Evolutionary conservation across 768 basidiomycete species (phyloP), one percentile per base, ranked within the genome.

Genomic region (Amanita inopinata): DNA sequence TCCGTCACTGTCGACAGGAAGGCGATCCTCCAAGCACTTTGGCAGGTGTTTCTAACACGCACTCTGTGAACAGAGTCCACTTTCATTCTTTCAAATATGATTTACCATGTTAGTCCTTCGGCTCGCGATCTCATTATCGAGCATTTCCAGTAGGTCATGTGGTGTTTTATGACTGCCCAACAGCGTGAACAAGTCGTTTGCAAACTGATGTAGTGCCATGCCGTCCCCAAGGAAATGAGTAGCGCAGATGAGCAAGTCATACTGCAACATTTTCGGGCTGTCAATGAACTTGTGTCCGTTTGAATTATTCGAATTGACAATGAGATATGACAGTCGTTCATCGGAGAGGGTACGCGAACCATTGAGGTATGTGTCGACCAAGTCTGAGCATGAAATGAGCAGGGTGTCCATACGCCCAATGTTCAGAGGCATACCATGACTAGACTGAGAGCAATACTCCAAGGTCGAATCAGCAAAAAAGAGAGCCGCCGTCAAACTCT

Each of bases 181-280:
- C 2, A 90, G 62, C 12, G 62, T 58, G 56, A 89, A 82, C 54
- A 90, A 78, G 50, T 89, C 83, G 56, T 87, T 86, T 18, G 83
- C 84, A 48, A 82, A 83, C 46, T 74, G 70, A 59, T 90, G 86
- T 12, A 90, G 67, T 1, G 86, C 83, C 80, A 89, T 88, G 15
- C 89, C 89, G 55, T 92, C 89, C 14, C 86, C 87, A 35, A 90
- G 58, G 58, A 82, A 90, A 56, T 92, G 89, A 5, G 83, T 75
- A 3, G 83, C 79, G 49, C 80, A 80, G 36, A 92, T 71, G 48
- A 86, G 62, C 41, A 89, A 60, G 53, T 89, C 75, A 52, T 69
- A 78, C 40, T 72, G 22, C 49, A 43, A 9, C 40, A 24, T 10
- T 14, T 40, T n/a, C 49, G 46, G 38, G 42, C 46, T 20, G 20